A percentile compares a stretch with the other conserved stretches of the same genome.
Evolutionary conservation across 1,139 yeast species (phyloP).

Genomic region (Geotrichum armillariae): DNA sequence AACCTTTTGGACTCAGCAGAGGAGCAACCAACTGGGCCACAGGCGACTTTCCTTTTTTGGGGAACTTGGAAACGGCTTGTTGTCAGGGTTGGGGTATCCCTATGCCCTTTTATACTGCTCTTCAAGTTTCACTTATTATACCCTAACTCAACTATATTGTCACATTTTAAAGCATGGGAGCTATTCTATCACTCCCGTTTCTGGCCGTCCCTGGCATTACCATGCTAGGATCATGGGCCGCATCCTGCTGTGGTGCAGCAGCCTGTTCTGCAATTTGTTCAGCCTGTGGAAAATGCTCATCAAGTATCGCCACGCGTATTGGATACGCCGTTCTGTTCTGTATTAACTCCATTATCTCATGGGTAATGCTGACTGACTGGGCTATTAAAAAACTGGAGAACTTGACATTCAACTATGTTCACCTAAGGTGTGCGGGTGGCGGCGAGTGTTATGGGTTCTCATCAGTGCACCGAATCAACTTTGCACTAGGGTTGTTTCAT

Average conservation of each 20-base stretch:
- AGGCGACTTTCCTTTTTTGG: too few relatives aligned
- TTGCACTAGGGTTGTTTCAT: slow-evolving; percentile 83
- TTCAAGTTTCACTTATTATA: too few relatives aligned
- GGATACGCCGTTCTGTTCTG: slow-evolving; percentile 80
- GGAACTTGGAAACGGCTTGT: too few relatives aligned
- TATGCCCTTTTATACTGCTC: too few relatives aligned
- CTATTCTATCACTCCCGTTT: slow-evolving; percentile 70
- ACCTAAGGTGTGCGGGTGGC: slow-evolving; percentile 54
- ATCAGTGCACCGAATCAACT: slow-evolving; percentile 86
- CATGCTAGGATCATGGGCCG: slow-evolving; percentile 64
- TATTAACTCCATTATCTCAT: slow-evolving; percentile 77
- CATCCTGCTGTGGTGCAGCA: slow-evolving; percentile 86
- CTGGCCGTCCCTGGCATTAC: slow-evolving; percentile 48
- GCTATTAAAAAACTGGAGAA: slow-evolving; percentile 73
- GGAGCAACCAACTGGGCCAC: too few relatives aligned
- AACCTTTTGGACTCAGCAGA: too few relatives aligned
- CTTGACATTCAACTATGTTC: slow-evolving; percentile 60
- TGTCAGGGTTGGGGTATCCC: too few relatives aligned
- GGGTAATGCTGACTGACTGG: slow-evolving; percentile 88
- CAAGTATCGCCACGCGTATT: slow-evolving; percentile 76
- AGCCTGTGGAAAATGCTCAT: slow-evolving; percentile 55
- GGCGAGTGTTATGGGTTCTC: slow-evolving; percentile 91
- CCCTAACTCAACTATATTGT: too few relatives aligned
- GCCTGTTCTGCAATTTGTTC: slow-evolving; percentile 68
- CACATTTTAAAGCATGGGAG: too few relatives aligned